Conservation (phyloP, 1,284 basidiomycete genomes). For the Uromyces viciae-fabae region DNA sequence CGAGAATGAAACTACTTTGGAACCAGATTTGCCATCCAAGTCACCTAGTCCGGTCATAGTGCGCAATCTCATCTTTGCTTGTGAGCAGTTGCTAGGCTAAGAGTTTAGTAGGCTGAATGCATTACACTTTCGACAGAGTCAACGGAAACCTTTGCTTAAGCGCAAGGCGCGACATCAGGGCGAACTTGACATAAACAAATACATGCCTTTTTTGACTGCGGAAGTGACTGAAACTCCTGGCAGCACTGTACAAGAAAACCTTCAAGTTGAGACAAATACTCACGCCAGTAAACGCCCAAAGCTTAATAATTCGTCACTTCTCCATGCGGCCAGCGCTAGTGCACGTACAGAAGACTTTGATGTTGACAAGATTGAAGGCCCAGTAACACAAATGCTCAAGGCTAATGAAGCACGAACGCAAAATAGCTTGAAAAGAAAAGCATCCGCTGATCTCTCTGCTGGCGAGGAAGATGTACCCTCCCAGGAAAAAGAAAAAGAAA, state of each 20-base stretch:
- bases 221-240: neutral
- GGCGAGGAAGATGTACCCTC: neutral
- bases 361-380: slow-evolving; percentile 29
- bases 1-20: neutral
- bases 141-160: slow-evolving; percentile 18
- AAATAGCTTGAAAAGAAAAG: slow-evolving; percentile 1
- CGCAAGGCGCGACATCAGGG: slow-evolving; percentile 21
- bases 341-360: slow-evolving; percentile 18
- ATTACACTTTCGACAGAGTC: too few species aligned
- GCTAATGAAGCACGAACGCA: neutral
- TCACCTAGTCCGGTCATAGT: neutral
- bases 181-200: neutral
- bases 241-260: neutral
- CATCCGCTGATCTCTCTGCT: neutral
- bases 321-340: neutral
- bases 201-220: neutral
- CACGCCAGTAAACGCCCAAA: neutral
- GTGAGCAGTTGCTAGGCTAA: neutral
- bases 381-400: slow-evolving; percentile 10
- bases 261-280: neutral
- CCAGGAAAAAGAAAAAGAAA: neutral
- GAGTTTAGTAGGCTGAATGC: too few species aligned
- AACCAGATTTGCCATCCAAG: neutral
- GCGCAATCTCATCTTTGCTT: neutral
- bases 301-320: neutral